Base-by-base conservation (phyloP, 2,329 filamentous ascomycete species). In the Graphilbum fragrans region DNA sequence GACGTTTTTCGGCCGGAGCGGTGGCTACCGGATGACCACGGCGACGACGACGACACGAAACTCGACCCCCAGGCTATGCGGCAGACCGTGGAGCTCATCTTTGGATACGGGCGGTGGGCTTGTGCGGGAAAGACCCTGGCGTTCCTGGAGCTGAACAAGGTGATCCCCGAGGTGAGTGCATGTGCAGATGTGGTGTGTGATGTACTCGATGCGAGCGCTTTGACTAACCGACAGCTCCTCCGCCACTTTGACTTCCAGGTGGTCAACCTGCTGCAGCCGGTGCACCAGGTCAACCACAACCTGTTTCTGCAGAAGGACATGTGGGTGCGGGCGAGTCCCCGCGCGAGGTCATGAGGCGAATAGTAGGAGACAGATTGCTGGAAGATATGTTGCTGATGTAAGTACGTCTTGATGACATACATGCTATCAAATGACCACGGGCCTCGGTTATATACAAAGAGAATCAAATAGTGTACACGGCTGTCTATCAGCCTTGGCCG, bases 41-140 rank as follows among this genome's bases (percentile, higher is more conserved):
- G 49, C 8, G 47, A 50, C 18, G 35, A 37, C 41, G 20, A 31
- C 9, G 33, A 20, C 17, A 63, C 61, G 53, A 38, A 22, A 10
- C 14, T 12, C 7, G 23, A 27, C 23, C 23, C 23, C 23, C 23
- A 27, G 7, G 23, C 23, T 12, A 27, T 27, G 23, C 23, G 23
- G 7, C 41, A 29, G 20, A 45, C 45, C 10, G 46, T 59, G 36
- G 61, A 61, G 32, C 50, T 63, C 10, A 51, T 62, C 5, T 69
- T 67, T 50, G 60, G 61, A 8, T 52, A 55, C 18, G 64, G 65
- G 4, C 52, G 53, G 25, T 62, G 55, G 44, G 49, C 55, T 44
- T 68, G 66, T 45, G 49, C 66, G 8, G 66, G 66, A 1, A 63
- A 60, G 47, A 50, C 57, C n/a, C 58, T 67, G 18, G 64, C 64